phyloP scores from a whole-genome alignment of 345 rosid genomes.

The Salix koriyanagi region DNA sequence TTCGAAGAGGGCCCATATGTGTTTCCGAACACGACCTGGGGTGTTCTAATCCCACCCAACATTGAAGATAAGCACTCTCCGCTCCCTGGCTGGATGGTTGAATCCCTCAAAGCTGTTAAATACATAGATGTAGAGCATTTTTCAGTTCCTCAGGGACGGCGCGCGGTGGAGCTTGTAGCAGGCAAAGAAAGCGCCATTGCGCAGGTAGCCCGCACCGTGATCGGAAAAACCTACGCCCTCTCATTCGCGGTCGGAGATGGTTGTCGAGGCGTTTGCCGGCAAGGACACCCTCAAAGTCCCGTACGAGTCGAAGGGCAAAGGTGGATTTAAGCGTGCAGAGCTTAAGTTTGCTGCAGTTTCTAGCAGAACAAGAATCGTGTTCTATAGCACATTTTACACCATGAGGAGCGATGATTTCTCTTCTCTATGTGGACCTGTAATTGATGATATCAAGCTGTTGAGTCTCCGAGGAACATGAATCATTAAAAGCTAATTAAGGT shows the following conservation, averaged over 20 bases:
- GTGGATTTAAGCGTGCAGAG: slow-evolving; percentile 46
- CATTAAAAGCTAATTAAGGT: neutral
- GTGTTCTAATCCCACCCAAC: slow-evolving; percentile 47
- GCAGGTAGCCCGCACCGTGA: slow-evolving; percentile 46
- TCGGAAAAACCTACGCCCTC: slow-evolving; percentile 47
- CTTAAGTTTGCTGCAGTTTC: slow-evolving; percentile 53
- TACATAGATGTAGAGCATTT: slow-evolving; percentile 33
- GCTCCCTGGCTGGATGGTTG: slow-evolving; percentile 50
- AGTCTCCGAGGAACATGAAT: slow-evolving; percentile 24
- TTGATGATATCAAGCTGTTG: slow-evolving; percentile 63
- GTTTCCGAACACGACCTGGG: slow-evolving; percentile 48
- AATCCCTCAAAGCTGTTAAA: slow-evolving; percentile 56
- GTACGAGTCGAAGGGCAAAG: slow-evolving; percentile 58
- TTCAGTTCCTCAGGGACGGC: slow-evolving; percentile 25
- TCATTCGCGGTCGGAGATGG: slow-evolving; percentile 63
- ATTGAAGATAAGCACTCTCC: slow-evolving; percentile 53
- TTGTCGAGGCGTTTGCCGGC: slow-evolving; percentile 68
- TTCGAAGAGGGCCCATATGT: slow-evolving; percentile 53
- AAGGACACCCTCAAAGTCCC: slow-evolving; percentile 41
- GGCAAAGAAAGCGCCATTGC: slow-evolving; percentile 78
- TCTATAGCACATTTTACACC: slow-evolving; percentile 64
- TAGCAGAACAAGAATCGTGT: slow-evolving; percentile 50
- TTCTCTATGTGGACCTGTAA: slow-evolving; percentile 73
- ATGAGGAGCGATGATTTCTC: slow-evolving; percentile 64
- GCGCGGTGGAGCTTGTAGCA: slow-evolving; percentile 50